Conservation (phyloP, 148 eudicot genomes). For the Arbutus unedo region DNA sequence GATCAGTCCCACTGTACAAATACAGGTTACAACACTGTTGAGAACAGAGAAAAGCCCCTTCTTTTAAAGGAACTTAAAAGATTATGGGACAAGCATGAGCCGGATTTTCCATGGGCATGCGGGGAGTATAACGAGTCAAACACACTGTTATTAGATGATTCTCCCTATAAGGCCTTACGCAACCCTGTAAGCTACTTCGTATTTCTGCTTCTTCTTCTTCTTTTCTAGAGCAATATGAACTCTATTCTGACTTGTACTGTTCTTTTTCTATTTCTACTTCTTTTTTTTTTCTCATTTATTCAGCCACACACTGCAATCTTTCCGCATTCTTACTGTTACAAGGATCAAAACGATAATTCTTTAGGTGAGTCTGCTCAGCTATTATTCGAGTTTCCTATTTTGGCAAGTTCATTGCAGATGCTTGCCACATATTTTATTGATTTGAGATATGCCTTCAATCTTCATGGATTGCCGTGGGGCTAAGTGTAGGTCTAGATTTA, state of each 20-base stretch:
- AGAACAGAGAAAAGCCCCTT: slow-evolving; percentile 61
- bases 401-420: background rate
- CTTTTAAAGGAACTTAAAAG: slow-evolving; percentile 70
- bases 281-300: slow-evolving; percentile 15
- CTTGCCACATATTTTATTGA: background rate
- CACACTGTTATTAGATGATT: slow-evolving; percentile 86
- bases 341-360: slow-evolving; percentile 41
- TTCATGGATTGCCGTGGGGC: too few relatives aligned
- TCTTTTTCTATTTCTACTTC: background rate
- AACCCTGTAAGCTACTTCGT: slow-evolving; percentile 65
- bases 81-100: slow-evolving; percentile 54
- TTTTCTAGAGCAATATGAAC: background rate
- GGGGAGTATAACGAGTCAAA: slow-evolving; percentile 73
- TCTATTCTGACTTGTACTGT: slow-evolving; percentile 2
- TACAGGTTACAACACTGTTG: slow-evolving; percentile 54
- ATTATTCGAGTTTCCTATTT: background rate
- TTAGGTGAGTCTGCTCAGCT: slow-evolving; percentile 52
- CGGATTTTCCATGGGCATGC: slow-evolving; percentile 63
- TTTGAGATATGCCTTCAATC: too few relatives aligned
- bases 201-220: background rate
- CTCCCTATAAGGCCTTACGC: slow-evolving; percentile 81
- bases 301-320: slow-evolving; percentile 84
- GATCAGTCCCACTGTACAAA: slow-evolving; percentile 74
- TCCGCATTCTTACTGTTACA: slow-evolving; percentile 51
- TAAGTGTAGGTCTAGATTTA: background rate